phyloP scores from a whole-genome alignment of 805 yeast genomes.

The Cyberlindnera maclurae region DNA sequence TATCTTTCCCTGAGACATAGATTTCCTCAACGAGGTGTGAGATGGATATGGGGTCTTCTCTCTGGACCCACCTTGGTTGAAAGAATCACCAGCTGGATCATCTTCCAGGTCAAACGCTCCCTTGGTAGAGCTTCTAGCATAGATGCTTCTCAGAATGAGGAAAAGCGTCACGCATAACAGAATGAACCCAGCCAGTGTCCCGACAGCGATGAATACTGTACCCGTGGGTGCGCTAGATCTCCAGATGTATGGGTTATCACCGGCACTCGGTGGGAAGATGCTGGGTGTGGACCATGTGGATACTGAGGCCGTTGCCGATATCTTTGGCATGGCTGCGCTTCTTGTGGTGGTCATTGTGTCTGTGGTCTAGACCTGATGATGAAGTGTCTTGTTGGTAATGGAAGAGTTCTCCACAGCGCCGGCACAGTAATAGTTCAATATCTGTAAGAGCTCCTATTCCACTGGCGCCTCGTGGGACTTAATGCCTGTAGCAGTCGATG shows the following conservation, averaged over 20 bases:
- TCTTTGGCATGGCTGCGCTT: conserved; percentile 9
- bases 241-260: conserved; percentile 58
- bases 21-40: conserved; percentile 5
- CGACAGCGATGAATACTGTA: conserved; percentile 78
- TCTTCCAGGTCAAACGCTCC: conserved; percentile 27
- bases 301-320: conserved; percentile 10
- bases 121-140: conserved; percentile 47
- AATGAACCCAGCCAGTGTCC: conserved; percentile 57
- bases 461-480: too few species aligned
- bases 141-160: conserved; percentile 41
- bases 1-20: conserved; percentile 13
- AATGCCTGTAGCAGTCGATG: too few species aligned
- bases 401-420: too few species aligned
- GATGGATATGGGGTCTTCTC: conserved; percentile 5
- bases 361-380: too few species aligned
- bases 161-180: conserved; percentile 44
- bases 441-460: too few species aligned
- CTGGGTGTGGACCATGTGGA: conserved; percentile 25
- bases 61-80: conserved; percentile 7
- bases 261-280: conserved; percentile 45
- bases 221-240: conserved; percentile 54
- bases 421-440: too few species aligned
- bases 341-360: conserved; percentile 1
- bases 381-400: too few species aligned
- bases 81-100: conserved; percentile 10